Evolutionary conservation across 768 basidiomycete species (phyloP).

Genomic region (Fomitopsis serialis): DNA sequence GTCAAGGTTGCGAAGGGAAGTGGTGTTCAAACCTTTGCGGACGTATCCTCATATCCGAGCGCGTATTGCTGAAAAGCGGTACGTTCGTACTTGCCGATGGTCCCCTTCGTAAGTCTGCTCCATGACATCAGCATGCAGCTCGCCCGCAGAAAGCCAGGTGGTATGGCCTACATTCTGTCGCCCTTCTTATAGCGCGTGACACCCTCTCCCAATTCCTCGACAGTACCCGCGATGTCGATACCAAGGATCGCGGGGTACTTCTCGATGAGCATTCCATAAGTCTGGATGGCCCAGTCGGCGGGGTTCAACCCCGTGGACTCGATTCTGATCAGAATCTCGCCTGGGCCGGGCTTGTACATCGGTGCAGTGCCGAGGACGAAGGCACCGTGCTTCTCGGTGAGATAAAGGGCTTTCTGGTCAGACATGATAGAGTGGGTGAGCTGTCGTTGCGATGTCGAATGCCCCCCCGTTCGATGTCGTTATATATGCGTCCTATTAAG

Average conservation of each 20-base stretch:
- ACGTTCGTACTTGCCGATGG: conserved; percentile 2
- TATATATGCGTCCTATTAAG: no score
- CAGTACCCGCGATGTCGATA: conserved; percentile 27
- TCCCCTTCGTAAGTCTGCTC: neutral
- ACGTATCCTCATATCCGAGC: conserved; percentile 5
- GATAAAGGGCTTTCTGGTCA: conserved; percentile 13
- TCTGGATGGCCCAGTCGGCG: conserved; percentile 30
- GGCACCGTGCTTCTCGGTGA: conserved; percentile 6
- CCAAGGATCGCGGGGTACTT: conserved; percentile 24
- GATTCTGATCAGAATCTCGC: conserved; percentile 38
- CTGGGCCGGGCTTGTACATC: conserved; percentile 28
- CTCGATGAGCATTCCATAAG: conserved; percentile 22
- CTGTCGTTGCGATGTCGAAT: no score
- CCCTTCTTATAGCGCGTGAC: conserved; percentile 31
- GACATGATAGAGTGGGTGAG: no score
- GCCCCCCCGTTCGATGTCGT: no score
- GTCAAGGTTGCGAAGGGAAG: no score
- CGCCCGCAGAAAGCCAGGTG: neutral
- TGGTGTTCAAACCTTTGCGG: conserved; percentile 4
- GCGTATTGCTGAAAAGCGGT: conserved; percentile 13
- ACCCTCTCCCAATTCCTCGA: conserved; percentile 33
- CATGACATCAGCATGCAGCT: neutral
- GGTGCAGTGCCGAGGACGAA: conserved; percentile 1
- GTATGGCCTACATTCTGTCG: conserved; percentile 31
- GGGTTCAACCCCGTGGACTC: conserved; percentile 33